Evolutionary conservation across 257 asterid genomes (phyloP).

Genomic region (Ehretia macrophylla): DNA sequence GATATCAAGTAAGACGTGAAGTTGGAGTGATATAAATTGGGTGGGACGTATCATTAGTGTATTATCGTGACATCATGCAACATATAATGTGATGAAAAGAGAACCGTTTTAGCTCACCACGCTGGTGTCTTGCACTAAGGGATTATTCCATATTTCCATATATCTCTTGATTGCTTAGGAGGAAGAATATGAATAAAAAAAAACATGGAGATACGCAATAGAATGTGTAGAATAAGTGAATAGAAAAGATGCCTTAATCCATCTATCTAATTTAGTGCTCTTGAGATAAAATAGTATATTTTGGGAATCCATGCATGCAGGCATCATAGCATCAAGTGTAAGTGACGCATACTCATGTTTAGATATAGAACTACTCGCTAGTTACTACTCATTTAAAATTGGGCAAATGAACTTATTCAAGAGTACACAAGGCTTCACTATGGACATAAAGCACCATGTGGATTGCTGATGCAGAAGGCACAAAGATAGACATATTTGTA

Average conservation of each 20-base stretch:
- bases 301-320: background rate
- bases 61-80: background rate
- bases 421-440: background rate
- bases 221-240: too few relatives aligned
- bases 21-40: too few relatives aligned
- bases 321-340: background rate
- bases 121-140: background rate
- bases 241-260: background rate
- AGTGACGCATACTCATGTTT: background rate
- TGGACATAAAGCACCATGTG: background rate
- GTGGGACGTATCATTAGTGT: too few relatives aligned
- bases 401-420: background rate
- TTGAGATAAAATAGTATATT: background rate
- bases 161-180: background rate
- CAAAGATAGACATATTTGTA: background rate
- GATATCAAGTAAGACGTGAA: too few relatives aligned
- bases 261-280: background rate
- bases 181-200: background rate
- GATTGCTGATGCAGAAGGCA: slow-evolving; percentile 3
- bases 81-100: background rate
- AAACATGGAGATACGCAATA: too few relatives aligned
- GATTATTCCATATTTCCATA: too few relatives aligned
- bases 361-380: background rate
- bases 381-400: background rate
- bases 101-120: background rate